phyloP scores from a whole-genome alignment of 192 early-diverging fungal species.

The Ramicandelaber brevisporus region DNA sequence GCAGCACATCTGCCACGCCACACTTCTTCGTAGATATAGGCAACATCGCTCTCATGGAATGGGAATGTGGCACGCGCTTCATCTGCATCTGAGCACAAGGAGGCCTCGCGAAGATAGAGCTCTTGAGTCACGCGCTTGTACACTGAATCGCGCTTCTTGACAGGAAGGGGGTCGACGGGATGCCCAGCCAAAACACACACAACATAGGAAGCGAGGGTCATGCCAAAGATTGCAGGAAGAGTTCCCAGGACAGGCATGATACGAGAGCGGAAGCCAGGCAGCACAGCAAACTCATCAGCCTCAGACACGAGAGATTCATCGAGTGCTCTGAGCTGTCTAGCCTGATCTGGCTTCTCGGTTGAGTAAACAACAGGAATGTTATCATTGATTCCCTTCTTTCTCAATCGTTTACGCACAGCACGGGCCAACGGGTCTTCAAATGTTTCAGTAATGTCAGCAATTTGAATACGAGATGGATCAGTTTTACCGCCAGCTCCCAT shows the following conservation, averaged over 20 bases:
- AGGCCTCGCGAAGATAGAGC: slow-evolving; percentile 25
- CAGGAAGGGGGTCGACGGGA: slow-evolving; percentile 40
- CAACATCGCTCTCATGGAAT: slow-evolving; percentile 43
- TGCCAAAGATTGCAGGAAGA: slow-evolving; percentile 86
- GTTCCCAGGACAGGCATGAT: slow-evolving; percentile 67
- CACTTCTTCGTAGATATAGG: slow-evolving; percentile 74
- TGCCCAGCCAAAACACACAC: slow-evolving; percentile 33
- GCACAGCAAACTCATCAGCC: slow-evolving; percentile 68
- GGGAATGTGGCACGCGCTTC: slow-evolving; percentile 15
- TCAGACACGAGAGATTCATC: slow-evolving; percentile 57
- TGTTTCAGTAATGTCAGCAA: slow-evolving; percentile 84
- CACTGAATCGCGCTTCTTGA: slow-evolving; percentile 46
- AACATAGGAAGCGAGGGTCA: slow-evolving; percentile 70
- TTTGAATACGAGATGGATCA: slow-evolving; percentile 86
- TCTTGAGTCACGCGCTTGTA: slow-evolving; percentile 53
- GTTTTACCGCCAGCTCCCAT: slow-evolving; percentile 97
- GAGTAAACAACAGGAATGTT: slow-evolving; percentile 91
- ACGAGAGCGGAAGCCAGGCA: slow-evolving; percentile 85
- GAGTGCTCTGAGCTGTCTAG: slow-evolving; percentile 72
- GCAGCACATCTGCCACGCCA: slow-evolving; percentile 58
- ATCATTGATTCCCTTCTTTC: slow-evolving; percentile 33
- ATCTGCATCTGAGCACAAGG: slow-evolving; percentile 9
- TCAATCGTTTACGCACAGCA: slow-evolving; percentile 50
- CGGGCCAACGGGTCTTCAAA: slow-evolving; percentile 86
- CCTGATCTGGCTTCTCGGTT: slow-evolving; percentile 76